A percentile compares a stretch with the other conserved stretches of the same genome.
Conservation (phyloP, 129 eudicot species). For the Centrapalus pauciflorus region DNA sequence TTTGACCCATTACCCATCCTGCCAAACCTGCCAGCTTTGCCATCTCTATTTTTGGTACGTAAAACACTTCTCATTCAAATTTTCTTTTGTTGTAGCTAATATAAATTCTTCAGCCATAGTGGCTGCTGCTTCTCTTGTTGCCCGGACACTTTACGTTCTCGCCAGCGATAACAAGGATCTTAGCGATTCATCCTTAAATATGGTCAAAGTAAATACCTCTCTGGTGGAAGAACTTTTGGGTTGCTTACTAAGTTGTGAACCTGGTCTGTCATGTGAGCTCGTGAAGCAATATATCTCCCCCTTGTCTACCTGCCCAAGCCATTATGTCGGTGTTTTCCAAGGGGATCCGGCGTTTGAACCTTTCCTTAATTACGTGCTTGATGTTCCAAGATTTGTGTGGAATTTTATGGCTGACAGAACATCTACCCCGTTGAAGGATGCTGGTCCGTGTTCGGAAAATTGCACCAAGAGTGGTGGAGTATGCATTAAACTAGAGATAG, state of each 20-base stretch:
- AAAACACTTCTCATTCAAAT: constrained; percentile 9
- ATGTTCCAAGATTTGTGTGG: constrained; percentile 82
- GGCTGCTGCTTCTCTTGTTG: constrained; percentile 88
- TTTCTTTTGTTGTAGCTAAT: constrained; percentile 61
- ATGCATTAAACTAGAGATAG: constrained; percentile 65
- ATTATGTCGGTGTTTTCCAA: constrained; percentile 81
- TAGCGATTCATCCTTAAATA: constrained; percentile 36
- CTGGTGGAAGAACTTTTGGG: constrained; percentile 73
- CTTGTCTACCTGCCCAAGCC: constrained; percentile 67
- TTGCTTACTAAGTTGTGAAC: constrained; percentile 78
- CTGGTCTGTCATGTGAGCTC: constrained; percentile 82
- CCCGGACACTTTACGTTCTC: constrained; percentile 78
- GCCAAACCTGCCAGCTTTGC: too few species aligned
- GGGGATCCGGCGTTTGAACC: constrained; percentile 72
- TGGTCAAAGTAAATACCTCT: constrained; percentile 59
- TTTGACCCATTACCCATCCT: too few species aligned
- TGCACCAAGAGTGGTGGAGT: constrained; percentile 60
- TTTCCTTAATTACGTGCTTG: constrained; percentile 53
- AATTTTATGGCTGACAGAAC: constrained; percentile 86
- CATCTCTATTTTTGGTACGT: too few species aligned
- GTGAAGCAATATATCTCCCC: constrained; percentile 63
- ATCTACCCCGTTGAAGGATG: constrained; percentile 39
- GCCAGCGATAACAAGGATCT: constrained; percentile 44
- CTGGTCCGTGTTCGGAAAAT: constrained; percentile 51
- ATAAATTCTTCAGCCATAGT: constrained; percentile 75